Percentiles rank a stretch among this genome's conserved stretches.
Conservation (phyloP, 768 basidiomycete genomes). For the Sarcomyxa edulis region DNA sequence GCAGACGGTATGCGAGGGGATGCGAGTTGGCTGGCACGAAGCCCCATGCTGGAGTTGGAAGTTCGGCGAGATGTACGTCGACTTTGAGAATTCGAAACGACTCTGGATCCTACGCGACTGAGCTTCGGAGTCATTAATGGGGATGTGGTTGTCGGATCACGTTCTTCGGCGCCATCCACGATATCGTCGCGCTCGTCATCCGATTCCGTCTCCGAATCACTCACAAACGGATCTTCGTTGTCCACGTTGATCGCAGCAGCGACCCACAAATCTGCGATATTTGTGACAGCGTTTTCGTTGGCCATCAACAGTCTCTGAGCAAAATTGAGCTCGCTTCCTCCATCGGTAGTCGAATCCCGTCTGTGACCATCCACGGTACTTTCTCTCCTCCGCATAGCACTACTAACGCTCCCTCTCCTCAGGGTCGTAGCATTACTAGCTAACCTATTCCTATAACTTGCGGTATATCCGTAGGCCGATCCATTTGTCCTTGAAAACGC, state of each 20-base stretch:
- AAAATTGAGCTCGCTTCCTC: conserved; percentile 65
- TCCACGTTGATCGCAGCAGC: conserved; percentile 95
- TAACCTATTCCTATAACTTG: conserved; percentile 50
- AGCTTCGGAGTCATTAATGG: conserved; percentile 17
- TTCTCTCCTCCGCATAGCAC: conserved; percentile 45
- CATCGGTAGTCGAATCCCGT: conserved; percentile 29
- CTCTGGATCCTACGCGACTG: conserved; percentile 8
- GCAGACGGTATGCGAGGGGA: conserved; percentile 28
- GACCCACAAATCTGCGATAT: conserved; percentile 96
- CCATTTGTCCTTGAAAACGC: conserved; percentile 58
- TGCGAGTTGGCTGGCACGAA: conserved; percentile 18
- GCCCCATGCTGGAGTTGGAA: conserved; percentile 5
- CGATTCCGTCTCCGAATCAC: conserved; percentile 39
- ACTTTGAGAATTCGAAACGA: conserved; percentile 5
- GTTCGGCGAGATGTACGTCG: conserved; percentile 23
- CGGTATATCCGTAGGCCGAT: conserved; percentile 75
- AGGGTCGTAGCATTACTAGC: conserved; percentile 40
- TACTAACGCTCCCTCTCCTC: conserved; percentile 51
- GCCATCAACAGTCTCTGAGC: conserved; percentile 87
- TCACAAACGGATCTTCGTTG: conserved; percentile 77
- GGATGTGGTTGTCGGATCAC: conserved; percentile 10
- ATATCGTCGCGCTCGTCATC: conserved; percentile 31
- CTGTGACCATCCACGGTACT: conserved; percentile 41
- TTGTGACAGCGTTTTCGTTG: conserved; percentile 92
- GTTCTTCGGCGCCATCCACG: conserved; percentile 21